Evolutionary conservation across 2,329 filamentous ascomycete species (phyloP), one percentile per base, ranked within the genome.

Genomic region (Alternaria triticimaculans): DNA sequence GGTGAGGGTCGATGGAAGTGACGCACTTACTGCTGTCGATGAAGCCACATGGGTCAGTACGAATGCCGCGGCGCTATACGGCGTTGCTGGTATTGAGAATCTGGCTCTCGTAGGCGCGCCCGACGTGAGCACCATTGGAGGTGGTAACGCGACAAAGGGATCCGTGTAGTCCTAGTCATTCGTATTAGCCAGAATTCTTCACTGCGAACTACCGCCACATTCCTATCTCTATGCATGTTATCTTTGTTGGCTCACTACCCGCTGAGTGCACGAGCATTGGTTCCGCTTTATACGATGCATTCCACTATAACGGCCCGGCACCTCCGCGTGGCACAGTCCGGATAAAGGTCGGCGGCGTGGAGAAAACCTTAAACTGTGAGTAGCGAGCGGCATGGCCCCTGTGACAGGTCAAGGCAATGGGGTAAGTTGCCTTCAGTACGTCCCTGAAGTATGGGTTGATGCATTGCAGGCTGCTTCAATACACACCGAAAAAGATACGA

Each of bases 31-130:
- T 3, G 80, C 83, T 0, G 81, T 87, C 0, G 84, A 88, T 18
- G 87, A 89, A 75, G 87, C 86, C 0, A 73, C 79, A 0, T 89
- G 87, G 87, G 68, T 89, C 1, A 82, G 83, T 2, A 88, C 87
- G 0, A 89, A 89, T 67, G 85, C 85, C 45, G 81, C 83, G 6
- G 86, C 87, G 0, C 80, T 86, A 62, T 89, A 88, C 72, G 87
- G 87, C 1, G 66, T 89, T 54, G 84, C 86, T 2, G 86, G 82
- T 0, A 88, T 89, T 61, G 84, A 87, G 69, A 84, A 87, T 57
- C 66, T 89, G 67, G 85, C 85, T 6, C 67, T 80, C 28, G 69
- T 80, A 21, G 72, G 74, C 11, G 62, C 70, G 6, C 72, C 72
- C 4, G 71, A 69, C 58, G 62, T 60, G 12, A 54, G 60, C n/a